These are phyloP conservation scores for Sugiyamaella americana DNA, from an alignment of 805 yeast species.

Conservation along the genomic window DNA sequence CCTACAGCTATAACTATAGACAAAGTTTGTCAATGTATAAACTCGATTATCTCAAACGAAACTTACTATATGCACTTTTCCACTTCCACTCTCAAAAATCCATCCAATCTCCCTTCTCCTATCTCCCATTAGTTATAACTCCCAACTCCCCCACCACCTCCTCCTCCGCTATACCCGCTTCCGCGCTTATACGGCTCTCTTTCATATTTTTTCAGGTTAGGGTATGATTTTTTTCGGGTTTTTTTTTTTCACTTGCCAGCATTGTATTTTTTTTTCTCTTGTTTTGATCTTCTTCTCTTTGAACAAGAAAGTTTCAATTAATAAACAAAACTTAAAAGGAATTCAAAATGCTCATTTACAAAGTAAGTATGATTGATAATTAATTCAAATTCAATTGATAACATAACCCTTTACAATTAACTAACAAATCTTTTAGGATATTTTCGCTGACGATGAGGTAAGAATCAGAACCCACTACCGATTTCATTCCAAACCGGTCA, in stretches of 20 bases:
- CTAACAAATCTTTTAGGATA: conserved; percentile 46
- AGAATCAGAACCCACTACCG: not conserved
- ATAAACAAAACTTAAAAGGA: not conserved
- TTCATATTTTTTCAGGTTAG: too few species aligned
- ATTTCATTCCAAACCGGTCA: not conserved
- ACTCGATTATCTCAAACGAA: too few species aligned
- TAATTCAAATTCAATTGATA: not conserved
- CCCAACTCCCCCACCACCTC: too few species aligned
- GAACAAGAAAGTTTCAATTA: not conserved
- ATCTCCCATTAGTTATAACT: too few species aligned
- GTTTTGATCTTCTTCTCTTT: not conserved
- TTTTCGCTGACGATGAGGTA: conserved; percentile 85
- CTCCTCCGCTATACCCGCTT: too few species aligned
- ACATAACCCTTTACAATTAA: not conserved
- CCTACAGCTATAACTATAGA: too few species aligned
- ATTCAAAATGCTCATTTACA: conserved; percentile 33
- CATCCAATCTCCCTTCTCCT: too few species aligned
- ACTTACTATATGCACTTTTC: too few species aligned
- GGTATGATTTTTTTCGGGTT: not conserved
- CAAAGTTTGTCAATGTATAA: too few species aligned
- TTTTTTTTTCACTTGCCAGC: not conserved
- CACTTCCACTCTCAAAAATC: too few species aligned
- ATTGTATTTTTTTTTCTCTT: not conserved
- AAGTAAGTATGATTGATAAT: conserved; percentile 17
- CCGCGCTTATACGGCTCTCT: too few species aligned